Conservation (phyloP, 2,329 filamentous ascomycete species). For the Rachicladosporium sp. region DNA sequence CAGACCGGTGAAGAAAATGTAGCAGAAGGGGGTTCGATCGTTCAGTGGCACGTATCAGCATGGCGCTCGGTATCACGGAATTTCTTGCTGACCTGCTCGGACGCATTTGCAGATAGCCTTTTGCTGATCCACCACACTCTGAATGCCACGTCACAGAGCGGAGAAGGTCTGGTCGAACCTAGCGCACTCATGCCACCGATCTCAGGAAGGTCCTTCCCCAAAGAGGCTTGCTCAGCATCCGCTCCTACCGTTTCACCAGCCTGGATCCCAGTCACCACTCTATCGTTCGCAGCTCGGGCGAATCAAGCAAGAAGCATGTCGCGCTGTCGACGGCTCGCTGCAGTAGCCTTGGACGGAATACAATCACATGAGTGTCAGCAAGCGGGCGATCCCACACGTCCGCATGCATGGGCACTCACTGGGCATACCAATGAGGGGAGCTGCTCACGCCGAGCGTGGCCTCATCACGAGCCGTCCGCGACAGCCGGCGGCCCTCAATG, state of each 20-base stretch:
- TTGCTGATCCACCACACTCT: slow-evolving; percentile 28
- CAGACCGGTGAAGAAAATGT: slow-evolving; percentile 3
- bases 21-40: not conserved
- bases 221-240: slow-evolving; percentile 30
- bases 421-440: slow-evolving; percentile 4
- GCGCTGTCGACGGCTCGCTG: slow-evolving; percentile 30
- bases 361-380: slow-evolving; percentile 26
- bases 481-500: no score
- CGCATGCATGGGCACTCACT: slow-evolving; percentile 10
- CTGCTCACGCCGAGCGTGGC: slow-evolving; percentile 8
- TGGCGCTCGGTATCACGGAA: not conserved
- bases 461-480: no score
- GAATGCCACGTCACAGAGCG: slow-evolving; percentile 42
- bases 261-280: slow-evolving; percentile 5
- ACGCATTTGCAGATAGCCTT: slow-evolving; percentile 7
- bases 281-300: no score
- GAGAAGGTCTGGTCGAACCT: slow-evolving; percentile 36
- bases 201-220: slow-evolving; percentile 6
- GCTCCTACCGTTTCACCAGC: slow-evolving; percentile 14
- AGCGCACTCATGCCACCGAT: slow-evolving; percentile 27
- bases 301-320: slow-evolving; percentile 17
- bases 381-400: slow-evolving; percentile 17
- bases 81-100: slow-evolving; percentile 2
- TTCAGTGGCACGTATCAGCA: not conserved
- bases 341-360: slow-evolving; percentile 28